These are phyloP conservation scores for Ensete glaucum DNA, from an alignment of 176 grass and related monocot genomes.

Conservation along the genomic window DNA sequence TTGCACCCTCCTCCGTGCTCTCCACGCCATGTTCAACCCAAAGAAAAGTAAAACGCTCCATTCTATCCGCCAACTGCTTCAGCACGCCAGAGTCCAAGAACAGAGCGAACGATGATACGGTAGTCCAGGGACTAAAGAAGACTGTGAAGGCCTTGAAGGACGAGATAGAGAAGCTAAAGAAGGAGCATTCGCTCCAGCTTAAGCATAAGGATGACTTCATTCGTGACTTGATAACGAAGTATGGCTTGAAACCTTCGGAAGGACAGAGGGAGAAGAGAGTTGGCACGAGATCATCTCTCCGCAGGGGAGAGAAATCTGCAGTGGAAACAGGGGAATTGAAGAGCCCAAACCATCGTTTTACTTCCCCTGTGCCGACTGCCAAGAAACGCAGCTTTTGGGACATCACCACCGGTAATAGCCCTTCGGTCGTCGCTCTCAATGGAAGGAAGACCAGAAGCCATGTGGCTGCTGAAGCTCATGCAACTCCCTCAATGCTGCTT, in stretches of 20 bases:
- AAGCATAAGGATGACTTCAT: slow-evolving; percentile 84
- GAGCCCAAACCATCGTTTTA: slow-evolving; percentile 62
- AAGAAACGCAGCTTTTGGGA: slow-evolving; percentile 98
- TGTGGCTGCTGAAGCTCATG: slow-evolving; percentile 42
- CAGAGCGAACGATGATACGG: slow-evolving; percentile 18
- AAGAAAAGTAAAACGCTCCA: slow-evolving; percentile 50
- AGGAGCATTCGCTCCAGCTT: slow-evolving; percentile 55
- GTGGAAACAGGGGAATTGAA: slow-evolving; percentile 37
- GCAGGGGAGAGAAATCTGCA: slow-evolving; percentile 42
- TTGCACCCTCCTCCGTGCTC: slow-evolving; percentile 29
- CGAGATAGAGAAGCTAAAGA: slow-evolving; percentile 69
- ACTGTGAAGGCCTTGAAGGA: slow-evolving; percentile 57
- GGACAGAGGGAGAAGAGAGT: slow-evolving; percentile 39
- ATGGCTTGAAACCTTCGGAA: slow-evolving; percentile 27
- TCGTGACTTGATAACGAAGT: slow-evolving; percentile 60
- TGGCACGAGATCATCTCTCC: slow-evolving; percentile 47
- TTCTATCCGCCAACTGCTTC: slow-evolving; percentile 58
- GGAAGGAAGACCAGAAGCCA: slow-evolving; percentile 84
- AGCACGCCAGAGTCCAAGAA: slow-evolving; percentile 54
- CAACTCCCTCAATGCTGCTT: slow-evolving; percentile 49
- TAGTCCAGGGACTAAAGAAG: slow-evolving; percentile 46
- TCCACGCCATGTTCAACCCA: slow-evolving; percentile 45
- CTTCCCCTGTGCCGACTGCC: slow-evolving; percentile 47
- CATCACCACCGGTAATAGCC: slow-evolving; percentile 64
- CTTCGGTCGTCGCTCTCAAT: slow-evolving; percentile 58